Evolutionary conservation across 1,284 basidiomycete genomes (phyloP).

Genomic region (Ustilago cynodontis): DNA sequence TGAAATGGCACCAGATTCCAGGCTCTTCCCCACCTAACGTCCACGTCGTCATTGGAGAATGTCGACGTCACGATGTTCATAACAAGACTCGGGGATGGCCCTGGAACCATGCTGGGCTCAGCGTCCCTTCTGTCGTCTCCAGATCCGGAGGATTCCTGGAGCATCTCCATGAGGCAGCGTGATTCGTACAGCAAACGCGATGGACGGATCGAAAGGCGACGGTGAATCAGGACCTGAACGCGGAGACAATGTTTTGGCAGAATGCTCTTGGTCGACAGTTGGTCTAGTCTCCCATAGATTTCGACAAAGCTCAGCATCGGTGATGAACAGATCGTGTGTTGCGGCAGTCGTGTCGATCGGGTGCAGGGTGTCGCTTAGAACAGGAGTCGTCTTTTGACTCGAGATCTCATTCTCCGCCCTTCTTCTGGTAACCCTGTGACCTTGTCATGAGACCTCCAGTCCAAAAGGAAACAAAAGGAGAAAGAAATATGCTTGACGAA

Average conservation of each 20-base stretch:
- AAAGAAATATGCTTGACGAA: neutral
- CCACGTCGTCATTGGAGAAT: neutral
- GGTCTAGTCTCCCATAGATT: no score
- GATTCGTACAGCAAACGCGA: no score
- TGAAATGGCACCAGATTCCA: neutral
- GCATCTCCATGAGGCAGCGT: no score
- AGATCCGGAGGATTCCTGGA: neutral
- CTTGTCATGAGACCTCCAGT: neutral
- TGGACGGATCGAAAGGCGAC: neutral
- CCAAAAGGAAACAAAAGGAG: neutral
- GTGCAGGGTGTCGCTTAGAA: neutral
- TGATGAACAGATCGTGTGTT: neutral
- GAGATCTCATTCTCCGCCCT: neutral
- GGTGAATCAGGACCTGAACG: neutral
- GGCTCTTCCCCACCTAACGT: neutral
- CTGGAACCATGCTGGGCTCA: neutral
- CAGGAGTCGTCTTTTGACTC: neutral
- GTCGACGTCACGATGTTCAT: neutral
- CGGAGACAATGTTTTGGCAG: neutral
- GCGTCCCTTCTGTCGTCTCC: neutral
- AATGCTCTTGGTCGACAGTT: no score
- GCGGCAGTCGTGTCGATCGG: conserved; percentile 4
- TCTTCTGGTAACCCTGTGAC: neutral
- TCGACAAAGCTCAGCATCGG: neutral
- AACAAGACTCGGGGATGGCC: neutral